Evolutionary conservation across 345 rosid species (phyloP).

Genomic region (Erodium maritimum): DNA sequence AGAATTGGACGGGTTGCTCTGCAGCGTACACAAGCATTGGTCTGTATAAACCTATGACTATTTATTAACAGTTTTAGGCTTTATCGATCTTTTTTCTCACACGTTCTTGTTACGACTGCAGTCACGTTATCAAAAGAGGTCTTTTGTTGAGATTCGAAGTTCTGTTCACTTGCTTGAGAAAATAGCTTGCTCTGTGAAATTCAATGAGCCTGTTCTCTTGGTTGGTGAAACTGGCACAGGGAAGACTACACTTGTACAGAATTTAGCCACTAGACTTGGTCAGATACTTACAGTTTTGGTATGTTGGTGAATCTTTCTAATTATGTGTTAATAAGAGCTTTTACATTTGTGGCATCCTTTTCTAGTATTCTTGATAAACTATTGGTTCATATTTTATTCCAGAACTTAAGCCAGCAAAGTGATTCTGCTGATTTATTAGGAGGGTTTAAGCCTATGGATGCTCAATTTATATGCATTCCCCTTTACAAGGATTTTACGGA

Average conservation of each 20-base stretch:
- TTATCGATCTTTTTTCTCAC: constrained; percentile 7
- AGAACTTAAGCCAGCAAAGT: constrained; percentile 98
- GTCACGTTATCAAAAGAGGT: constrained; percentile 39
- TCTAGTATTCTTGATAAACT: neutral
- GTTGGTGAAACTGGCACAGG: constrained; percentile 99
- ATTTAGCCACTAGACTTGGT: constrained; percentile 64
- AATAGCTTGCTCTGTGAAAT: constrained; percentile 71
- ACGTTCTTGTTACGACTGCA: constrained; percentile 20
- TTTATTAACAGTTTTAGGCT: constrained; percentile 10
- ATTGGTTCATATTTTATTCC: constrained; percentile 13
- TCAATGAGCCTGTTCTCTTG: constrained; percentile 86
- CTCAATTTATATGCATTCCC: constrained; percentile 52
- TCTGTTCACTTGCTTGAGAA: constrained; percentile 68
- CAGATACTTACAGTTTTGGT: constrained; percentile 91
- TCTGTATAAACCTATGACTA: constrained; percentile 16
- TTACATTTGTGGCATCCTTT: neutral
- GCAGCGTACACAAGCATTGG: constrained; percentile 35
- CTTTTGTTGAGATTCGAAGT: constrained; percentile 62
- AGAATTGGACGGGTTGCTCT: constrained; percentile 72
- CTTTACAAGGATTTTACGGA: constrained; percentile 56
- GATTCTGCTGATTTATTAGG: constrained; percentile 90
- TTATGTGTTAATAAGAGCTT: no score
- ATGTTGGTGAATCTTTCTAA: constrained; percentile 15
- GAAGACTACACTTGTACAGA: constrained; percentile 93
- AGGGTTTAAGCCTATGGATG: constrained; percentile 88